phyloP scores from a whole-genome alignment of 176 grass and related monocot genomes.

The Phoenix dactylifera region DNA sequence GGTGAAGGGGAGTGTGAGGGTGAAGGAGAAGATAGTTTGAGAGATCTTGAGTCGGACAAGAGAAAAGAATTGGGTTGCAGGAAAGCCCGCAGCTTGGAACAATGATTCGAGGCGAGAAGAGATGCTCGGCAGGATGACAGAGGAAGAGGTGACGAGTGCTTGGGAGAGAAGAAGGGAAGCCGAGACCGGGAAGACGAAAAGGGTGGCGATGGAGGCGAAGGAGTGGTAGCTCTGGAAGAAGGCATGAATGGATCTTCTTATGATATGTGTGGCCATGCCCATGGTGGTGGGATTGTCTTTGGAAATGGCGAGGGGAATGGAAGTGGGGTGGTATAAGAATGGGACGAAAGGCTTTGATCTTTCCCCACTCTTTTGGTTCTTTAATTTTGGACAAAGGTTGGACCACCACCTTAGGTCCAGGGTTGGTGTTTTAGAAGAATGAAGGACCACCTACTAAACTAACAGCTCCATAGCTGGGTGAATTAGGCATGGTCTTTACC shows the following conservation, averaged over 20 bases:
- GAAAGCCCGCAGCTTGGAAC: conserved; percentile 67
- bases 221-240: conserved; percentile 68
- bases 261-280: conserved; percentile 38
- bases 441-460: not conserved
- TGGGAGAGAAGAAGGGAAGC: conserved; percentile 16
- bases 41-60: conserved; percentile 73
- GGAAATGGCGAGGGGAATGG: no score
- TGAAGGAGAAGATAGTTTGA: conserved; percentile 62
- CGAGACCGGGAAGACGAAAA: conserved; percentile 33
- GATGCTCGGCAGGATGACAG: conserved; percentile 7
- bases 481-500: no score
- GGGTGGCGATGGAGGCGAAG: conserved; percentile 63
- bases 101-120: conserved; percentile 46
- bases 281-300: not conserved
- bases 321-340: no score
- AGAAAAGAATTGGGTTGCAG: conserved; percentile 52
- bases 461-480: not conserved
- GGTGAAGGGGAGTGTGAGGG: conserved; percentile 44
- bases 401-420: no score
- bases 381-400: not conserved
- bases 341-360: no score
- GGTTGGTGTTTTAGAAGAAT: not conserved
- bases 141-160: conserved; percentile 16
- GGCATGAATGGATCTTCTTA: conserved; percentile 29
- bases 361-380: no score